Base-by-base conservation (phyloP, 2,329 filamentous ascomycete species). In the Chrysosporium keratinophilum region DNA sequence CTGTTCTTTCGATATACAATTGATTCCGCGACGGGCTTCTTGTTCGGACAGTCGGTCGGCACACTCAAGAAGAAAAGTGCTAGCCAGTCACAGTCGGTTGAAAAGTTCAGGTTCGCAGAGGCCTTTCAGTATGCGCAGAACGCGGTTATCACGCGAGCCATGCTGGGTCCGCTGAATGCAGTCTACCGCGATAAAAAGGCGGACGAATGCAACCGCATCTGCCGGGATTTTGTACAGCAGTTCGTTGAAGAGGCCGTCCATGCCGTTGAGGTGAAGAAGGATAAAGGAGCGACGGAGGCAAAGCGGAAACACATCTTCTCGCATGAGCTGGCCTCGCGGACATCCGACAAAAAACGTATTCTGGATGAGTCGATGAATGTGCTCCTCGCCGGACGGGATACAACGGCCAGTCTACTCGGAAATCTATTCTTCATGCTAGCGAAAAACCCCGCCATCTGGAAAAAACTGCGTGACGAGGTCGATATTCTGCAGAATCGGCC, bases 21-120 rank as follows among this genome's bases (percentile, higher is more conserved):
- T 7, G 88, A 93, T 65, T 81, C 85, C 2, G 80, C 85, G 2
- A 91, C 87, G 0, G 84, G 89, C 61, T 93, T 91, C 65, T 71
- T 94, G 41, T 75, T 94, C 0, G 87, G 88, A 6, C 73, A 78
- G 52, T 82, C 84, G 57, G 82, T 88, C 20, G 79, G 75, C 28
- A 79, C 74, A 61, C 56, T 74, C 34, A 64, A 67, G 28, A 80
- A 80, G 64, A 50, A 17, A 40, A 37, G 44, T 15, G 37, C 15
- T 14, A 12, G 15, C n/a, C 37, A 40, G 14, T 15, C 19, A 17
- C n/a, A n/a, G n/a, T n/a, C n/a, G n/a, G n/a, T n/a, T n/a, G 12
- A 10, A 11, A 10, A 42, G 19, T 19, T 42, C 33, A 23, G 48
- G 15, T 55, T 54, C 12, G 44, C 52, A 7, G 37, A 55, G 14